Evolutionary conservation across 2,329 filamentous ascomycete genomes (phyloP), one percentile per base, ranked within the genome.

Genomic region (Aspergillus unguis): DNA sequence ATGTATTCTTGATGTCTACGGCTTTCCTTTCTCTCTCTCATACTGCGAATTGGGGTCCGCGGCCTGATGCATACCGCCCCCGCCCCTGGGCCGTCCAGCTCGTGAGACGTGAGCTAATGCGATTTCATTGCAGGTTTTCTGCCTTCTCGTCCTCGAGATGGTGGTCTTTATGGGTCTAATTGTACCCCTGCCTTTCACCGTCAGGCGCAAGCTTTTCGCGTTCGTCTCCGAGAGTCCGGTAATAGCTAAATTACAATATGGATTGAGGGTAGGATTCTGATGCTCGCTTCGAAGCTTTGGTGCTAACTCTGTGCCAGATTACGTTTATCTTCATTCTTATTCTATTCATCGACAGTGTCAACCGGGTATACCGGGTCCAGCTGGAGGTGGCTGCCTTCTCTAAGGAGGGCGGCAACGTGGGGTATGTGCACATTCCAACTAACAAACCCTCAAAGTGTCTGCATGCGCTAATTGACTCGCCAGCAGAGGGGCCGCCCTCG

Each of bases 311-410:
- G 25, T 57, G 25, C 40, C 26, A 86, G 84, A 99, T 99, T 53
- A 96, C 91, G 2, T 99, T 99, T 71, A 92, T 99, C 70, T 99
- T 99, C 78, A 97, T 99, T 67, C 80, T 97, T 54, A 96, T 99
- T 60, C 86, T 99, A 60, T 99, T 99, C 77, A 84, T 97, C 66
- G 94, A 99, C 77, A 96, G 91, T 70, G 92, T 97, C 73, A 88
- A 87, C 74, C 90, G 94, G 60, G 94, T 99, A 67, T 99, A 96
- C 75, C 89, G 94, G 58, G 94, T 99, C 50, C 92, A 97, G 77
- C 76, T 94, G 59, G 94, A 99, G 77, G 80, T 97, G 52, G 78
- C 85, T 43, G 79, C 85, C 48, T 86, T 88, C 54, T 78, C 83
- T 55, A 90, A 94, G 67, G 79, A 82, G 60, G 71, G 75, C 37